These are phyloP conservation scores for Abrus precatorius DNA, from an alignment of 306 rosid genomes.

Conservation along the genomic window DNA sequence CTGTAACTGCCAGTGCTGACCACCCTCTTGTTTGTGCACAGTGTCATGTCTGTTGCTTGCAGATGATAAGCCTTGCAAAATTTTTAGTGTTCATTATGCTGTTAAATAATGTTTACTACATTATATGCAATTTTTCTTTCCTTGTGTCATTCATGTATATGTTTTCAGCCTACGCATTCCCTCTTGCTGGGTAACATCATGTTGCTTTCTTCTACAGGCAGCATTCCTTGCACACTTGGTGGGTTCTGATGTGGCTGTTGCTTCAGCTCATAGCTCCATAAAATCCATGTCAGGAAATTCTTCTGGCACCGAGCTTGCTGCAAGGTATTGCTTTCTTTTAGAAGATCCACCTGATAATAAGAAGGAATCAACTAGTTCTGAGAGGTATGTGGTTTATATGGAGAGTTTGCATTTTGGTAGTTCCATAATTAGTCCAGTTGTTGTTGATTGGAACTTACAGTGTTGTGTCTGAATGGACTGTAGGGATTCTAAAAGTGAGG, in stretches of 20 bases:
- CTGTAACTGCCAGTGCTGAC: slow-evolving; percentile 34
- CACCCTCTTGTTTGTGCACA: slow-evolving; percentile 18
- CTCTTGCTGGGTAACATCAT: slow-evolving; percentile 4
- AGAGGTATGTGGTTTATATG: slow-evolving; percentile 64
- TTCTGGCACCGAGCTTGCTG: slow-evolving; percentile 78
- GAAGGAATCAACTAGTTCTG: slow-evolving; percentile 61
- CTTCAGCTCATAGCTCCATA: slow-evolving; percentile 79
- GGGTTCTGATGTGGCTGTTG: slow-evolving; percentile 83
- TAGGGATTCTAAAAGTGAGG: slow-evolving; percentile 61
- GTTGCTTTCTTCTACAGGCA: slow-evolving; percentile 67
- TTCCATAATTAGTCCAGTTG: slow-evolving; percentile 41
- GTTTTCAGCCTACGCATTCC: background rate
- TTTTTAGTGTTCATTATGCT: slow-evolving; percentile 38
- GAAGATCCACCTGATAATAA: slow-evolving; percentile 77
- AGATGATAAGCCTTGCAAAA: slow-evolving; percentile 23
- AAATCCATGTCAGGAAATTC: slow-evolving; percentile 72
- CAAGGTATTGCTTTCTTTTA: slow-evolving; percentile 78
- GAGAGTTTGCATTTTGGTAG: slow-evolving; percentile 38
- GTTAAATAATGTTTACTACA: slow-evolving; percentile 26
- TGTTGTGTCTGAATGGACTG: slow-evolving; percentile 50
- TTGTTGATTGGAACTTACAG: slow-evolving; percentile 52
- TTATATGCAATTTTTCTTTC: slow-evolving; percentile 4
- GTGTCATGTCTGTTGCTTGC: slow-evolving; percentile 37
- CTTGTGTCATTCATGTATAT: slow-evolving; percentile 33
- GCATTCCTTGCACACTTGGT: slow-evolving; percentile 75